Percentiles rank a stretch among this genome's conserved stretches.
These are phyloP conservation scores for Capsicum chinense DNA, from an alignment of 257 asterid genomes.

Conservation along the genomic window DNA sequence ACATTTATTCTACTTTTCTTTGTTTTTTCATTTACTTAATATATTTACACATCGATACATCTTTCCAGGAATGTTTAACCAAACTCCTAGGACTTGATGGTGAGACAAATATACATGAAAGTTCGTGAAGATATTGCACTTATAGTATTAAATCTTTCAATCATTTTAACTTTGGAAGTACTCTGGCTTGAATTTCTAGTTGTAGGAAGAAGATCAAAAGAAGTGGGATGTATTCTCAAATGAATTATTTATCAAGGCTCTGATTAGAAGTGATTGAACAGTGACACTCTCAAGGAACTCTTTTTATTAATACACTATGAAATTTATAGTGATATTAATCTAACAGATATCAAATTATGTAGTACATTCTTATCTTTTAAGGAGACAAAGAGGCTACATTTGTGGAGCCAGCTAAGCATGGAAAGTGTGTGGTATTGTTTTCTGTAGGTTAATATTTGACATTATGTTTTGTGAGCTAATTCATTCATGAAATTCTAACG, in stretches of 20 bases:
- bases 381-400: slow-evolving; percentile 92
- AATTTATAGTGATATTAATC: neutral
- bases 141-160: slow-evolving; percentile 1
- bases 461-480: neutral
- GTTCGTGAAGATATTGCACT: slow-evolving; percentile 24
- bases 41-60: neutral
- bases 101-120: slow-evolving; percentile 94
- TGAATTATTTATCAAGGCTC: slow-evolving; percentile 87
- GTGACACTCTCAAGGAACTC: slow-evolving; percentile 46
- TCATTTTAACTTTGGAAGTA: neutral
- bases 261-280: slow-evolving; percentile 95
- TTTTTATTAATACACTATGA: neutral
- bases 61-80: slow-evolving; percentile 88
- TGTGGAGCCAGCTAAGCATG: slow-evolving; percentile 76
- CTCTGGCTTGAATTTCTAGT: neutral
- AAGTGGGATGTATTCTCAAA: slow-evolving; percentile 92
- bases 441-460: neutral
- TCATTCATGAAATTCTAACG: neutral
- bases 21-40: neutral
- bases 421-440: slow-evolving; percentile 60
- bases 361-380: slow-evolving; percentile 95
- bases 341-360: slow-evolving; percentile 32
- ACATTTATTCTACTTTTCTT: neutral
- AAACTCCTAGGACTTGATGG: slow-evolving; percentile 97
- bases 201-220: slow-evolving; percentile 92